Evolutionary conservation across 306 rosid species (phyloP), one percentile per base, ranked within the genome.

Genomic region (Vigna radiata): DNA sequence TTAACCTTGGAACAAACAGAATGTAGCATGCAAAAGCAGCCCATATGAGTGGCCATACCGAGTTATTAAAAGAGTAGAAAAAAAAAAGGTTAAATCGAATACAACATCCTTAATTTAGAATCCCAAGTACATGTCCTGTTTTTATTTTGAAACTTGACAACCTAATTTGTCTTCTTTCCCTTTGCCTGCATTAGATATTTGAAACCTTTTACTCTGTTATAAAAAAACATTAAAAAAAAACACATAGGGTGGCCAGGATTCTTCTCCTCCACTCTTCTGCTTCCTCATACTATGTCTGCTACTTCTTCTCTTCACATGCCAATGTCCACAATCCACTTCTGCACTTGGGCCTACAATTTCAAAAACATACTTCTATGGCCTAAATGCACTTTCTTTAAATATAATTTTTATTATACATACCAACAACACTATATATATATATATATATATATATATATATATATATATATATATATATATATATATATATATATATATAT

Each of bases 21-120:
- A 77, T 25, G 8, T 55, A 75, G 67, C 49, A 17, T 56, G 15
- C 13, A 71, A 81, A 82, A 88, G 85, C 92, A 90, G 18, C 81
- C 84, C 96, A 90, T 85, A 86, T 88, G 96, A 80, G 60, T 77
- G 79, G 86, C 83, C 88, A 77, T 83, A 21, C 83, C 13, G 33
- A 60, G 3, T 68, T 68, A 81, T 52, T 78, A 48, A 29, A 77
- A 63, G 11, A 15, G 2, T 16, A 25, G 23, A 39, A 15, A 2
- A 68, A 49, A 55, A 49, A 55, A 31, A 59, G 62, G 66, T 62
- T 66, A 83, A 54, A 65, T 31, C 58, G 79, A 87, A 43, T 43
- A 9, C 1, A 43, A 81, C 10, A 44, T 15, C 68, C 87, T 75
- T 41, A 52, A 50, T 6, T 18, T 69, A 71, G 13, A 2, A 60